Evolutionary conservation across 225 moss, liverwort and hornwort species (phyloP).

Genomic region (Sphagnum tenellum): DNA sequence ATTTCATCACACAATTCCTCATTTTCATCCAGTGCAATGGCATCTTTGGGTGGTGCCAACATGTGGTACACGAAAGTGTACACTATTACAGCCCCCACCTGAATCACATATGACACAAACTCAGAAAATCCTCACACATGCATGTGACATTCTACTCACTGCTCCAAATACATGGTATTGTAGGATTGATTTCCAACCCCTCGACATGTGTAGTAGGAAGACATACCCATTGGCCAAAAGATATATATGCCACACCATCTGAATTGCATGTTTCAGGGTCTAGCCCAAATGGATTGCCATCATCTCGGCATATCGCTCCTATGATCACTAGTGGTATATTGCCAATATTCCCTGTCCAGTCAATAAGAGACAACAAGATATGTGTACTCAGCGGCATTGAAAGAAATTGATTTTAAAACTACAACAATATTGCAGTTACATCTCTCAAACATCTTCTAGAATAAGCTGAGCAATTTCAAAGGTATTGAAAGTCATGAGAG

Average conservation of each 20-base stretch:
- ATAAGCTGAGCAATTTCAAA: too few relatives aligned
- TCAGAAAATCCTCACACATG: not conserved
- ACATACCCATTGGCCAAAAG: slow-evolving; percentile 91
- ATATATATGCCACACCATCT: slow-evolving; percentile 75
- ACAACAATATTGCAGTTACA: too few relatives aligned
- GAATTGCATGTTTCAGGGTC: slow-evolving; percentile 43
- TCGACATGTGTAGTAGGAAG: too few relatives aligned
- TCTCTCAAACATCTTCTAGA: too few relatives aligned
- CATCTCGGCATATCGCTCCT: slow-evolving; percentile 68
- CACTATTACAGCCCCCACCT: slow-evolving; percentile 89
- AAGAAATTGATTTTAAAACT: too few relatives aligned
- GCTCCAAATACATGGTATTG: too few relatives aligned
- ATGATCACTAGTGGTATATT: slow-evolving; percentile 87
- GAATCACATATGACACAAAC: not conserved
- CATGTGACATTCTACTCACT: too few relatives aligned
- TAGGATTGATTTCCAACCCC: too few relatives aligned
- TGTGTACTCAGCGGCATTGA: not conserved
- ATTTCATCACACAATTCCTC: not conserved
- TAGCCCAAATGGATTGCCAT: slow-evolving; percentile 58
- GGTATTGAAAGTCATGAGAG: too few relatives aligned
- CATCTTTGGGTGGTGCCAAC: slow-evolving; percentile 49
- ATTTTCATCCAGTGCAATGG: not conserved
- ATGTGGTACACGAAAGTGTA: slow-evolving; percentile 78
- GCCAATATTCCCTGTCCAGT: slow-evolving; percentile 71
- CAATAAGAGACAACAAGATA: not conserved